Percentiles rank a stretch among this genome's conserved stretches.
Conservation (phyloP, 352 stramenopile genomes). For the Globisporangium iwayamae region DNA sequence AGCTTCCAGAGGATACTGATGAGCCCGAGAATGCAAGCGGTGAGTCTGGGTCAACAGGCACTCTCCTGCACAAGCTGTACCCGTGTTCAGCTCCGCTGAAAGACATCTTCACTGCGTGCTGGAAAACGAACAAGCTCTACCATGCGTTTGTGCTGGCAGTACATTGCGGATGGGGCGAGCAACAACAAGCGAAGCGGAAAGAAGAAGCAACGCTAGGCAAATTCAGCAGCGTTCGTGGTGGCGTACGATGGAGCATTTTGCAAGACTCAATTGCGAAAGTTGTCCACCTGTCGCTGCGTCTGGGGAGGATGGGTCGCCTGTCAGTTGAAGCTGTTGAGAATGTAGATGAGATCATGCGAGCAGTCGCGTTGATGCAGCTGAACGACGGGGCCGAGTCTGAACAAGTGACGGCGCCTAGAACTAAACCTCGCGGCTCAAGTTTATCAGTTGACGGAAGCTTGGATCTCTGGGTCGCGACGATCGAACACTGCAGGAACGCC, state of each 20-base stretch:
- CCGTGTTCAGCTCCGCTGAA: slow-evolving; percentile 33
- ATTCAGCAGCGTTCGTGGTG: slow-evolving; percentile 50
- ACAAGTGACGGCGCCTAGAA: slow-evolving; percentile 24
- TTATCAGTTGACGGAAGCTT: slow-evolving; percentile 15
- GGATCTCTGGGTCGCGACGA: slow-evolving; percentile 55
- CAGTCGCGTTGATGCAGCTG: slow-evolving; percentile 73
- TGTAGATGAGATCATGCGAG: slow-evolving; percentile 73
- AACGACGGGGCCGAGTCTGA: slow-evolving; percentile 62
- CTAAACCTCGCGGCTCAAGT: slow-evolving; percentile 17
- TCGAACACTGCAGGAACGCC: slow-evolving; percentile 62
- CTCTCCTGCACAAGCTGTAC: slow-evolving; percentile 30
- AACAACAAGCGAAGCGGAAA: slow-evolving; percentile 55
- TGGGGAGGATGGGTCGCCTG: slow-evolving; percentile 56
- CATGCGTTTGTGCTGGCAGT: slow-evolving; percentile 72
- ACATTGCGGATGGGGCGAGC: slow-evolving; percentile 63
- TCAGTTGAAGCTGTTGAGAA: slow-evolving; percentile 75
- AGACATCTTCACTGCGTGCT: slow-evolving; percentile 61
- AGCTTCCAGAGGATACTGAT: slow-evolving; percentile 28
- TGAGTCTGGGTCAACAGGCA: slow-evolving; percentile 26
- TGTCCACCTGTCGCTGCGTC: slow-evolving; percentile 66
- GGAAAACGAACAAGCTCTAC: slow-evolving; percentile 52
- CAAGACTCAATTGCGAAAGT: slow-evolving; percentile 70
- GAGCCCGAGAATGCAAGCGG: slow-evolving; percentile 27
- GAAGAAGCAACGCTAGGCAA: slow-evolving; percentile 77
- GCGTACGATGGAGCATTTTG: slow-evolving; percentile 63